Base-by-base conservation (phyloP, 345 rosid species). In the Sisymbrium irio region DNA sequence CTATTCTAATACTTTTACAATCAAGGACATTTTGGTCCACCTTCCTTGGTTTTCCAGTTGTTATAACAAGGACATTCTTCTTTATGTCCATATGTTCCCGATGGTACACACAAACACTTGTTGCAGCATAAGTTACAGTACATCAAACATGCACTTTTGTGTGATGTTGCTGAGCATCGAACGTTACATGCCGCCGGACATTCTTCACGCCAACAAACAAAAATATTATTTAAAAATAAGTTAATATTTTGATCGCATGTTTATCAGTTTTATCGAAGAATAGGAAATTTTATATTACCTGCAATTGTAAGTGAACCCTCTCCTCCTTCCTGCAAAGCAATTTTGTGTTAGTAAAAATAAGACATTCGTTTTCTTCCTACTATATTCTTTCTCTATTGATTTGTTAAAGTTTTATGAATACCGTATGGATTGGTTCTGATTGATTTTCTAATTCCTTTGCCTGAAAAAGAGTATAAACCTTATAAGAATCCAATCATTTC, bases 51-150 rank as follows among this genome's bases (percentile, higher is more conserved):
- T 19, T 65, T 81, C 86, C 74, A 72, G 7, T 81, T 67, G n/a
- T 66, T 73, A 4, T 81, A 78, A 36, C 86, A 78, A 55, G 77
- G 79, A 35, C 86, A 73, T 61, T 75, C 84, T 32, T 81, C 75
- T 65, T 78, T 81, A 45, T 81, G 12, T 2, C 82, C 82, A 58
- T 75, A 83, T 0, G 80, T 75, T 14, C 82, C 84, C 0, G 84
- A 78, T 6, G 86, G 86, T 13, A 83, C 86, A 54, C 86, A 80
- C 62, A 74, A 51, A 70, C 84, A 44, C 14, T 67, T 83, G 2
- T 36, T 8, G 37, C 85, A 83, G 42, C 83, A 80, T 8, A 46
- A 10, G 65, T 60, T 78, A 69, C 86, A 83, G 33, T 41, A 78
- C n/a, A 44, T 15, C 42, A 66, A 41, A 65, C 76, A 81, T 50